Evolutionary conservation across 805 yeast genomes (phyloP), one percentile per base, ranked within the genome.

Genomic region (Saccharomycopsis malanga): DNA sequence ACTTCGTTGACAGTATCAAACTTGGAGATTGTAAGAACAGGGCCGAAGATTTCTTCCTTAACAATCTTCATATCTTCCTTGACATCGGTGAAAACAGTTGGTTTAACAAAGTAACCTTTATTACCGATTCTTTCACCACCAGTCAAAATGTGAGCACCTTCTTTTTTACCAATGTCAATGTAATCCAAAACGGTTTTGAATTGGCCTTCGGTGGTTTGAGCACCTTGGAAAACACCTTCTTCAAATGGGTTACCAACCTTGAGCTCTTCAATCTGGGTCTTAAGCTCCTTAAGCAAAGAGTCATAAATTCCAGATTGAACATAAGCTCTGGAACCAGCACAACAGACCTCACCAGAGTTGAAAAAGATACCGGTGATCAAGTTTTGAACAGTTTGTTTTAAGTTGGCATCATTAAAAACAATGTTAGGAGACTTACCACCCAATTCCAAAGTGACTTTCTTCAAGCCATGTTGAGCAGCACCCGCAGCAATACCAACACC

Each of bases 371-470:
- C 96, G 48, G 74, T 63, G 48, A 84, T 74, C 56, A 87, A 79
- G 73, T 80, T 77, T 57, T 81, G 73, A 42, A 86, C 83, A 42
- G 96, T 85, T 59, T 73, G 72, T 46, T 81, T 80, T 50, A 91
- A 62, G 64, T 89, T 79, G 46, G 91, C 89, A 62, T 89, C 97
- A 61, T 82, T 80, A 62, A 84, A 87, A 41, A 89, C 81, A 57
- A 89, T 80, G 67, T 84, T 81, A 59, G 98, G 96, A 27, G 96
- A 88, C 72, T 89, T 89, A 63, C 98, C 98, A 62, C 98, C 98
- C 59, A 88, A 79, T 71, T 89, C 98, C 62, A 89, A 74, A 36
- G 97, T 89, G 55, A 88, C 87, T 66, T 85, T 87, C 76, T 89
- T 89, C 66, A 89, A 74, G 67, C 81, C 81, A 42, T 87, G 76